Conservation (phyloP, 495 filamentous ascomycete genomes). For the Xylaria curta region DNA sequence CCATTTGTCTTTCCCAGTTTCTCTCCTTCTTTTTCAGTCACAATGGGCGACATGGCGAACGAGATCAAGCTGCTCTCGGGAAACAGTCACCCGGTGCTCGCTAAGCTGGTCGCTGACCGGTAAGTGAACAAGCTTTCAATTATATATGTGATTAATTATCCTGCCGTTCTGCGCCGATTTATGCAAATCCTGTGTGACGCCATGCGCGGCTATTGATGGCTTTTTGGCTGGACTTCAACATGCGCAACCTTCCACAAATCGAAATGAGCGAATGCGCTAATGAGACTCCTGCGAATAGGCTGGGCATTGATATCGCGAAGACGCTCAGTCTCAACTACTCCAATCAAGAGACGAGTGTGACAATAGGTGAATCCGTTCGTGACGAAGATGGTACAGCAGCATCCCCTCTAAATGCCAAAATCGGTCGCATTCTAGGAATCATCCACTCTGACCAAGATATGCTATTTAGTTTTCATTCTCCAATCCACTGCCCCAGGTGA, state of each 20-base stretch:
- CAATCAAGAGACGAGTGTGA: slow-evolving; percentile 96
- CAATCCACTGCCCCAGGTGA: slow-evolving; percentile 95
- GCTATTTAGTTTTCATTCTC: slow-evolving; percentile 78
- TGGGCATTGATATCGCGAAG: slow-evolving; percentile 92
- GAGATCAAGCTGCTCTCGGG: slow-evolving; percentile 96
- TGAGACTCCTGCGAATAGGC: slow-evolving; percentile 55
- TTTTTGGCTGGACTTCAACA: not conserved
- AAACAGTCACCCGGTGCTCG: slow-evolving; percentile 92
- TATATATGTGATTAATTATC: not conserved
- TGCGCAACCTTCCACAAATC: slow-evolving; percentile 13
- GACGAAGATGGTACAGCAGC: slow-evolving; percentile 82
- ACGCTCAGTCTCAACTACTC: slow-evolving; percentile 95
- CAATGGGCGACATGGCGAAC: slow-evolving; percentile 66
- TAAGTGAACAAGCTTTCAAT: slow-evolving; percentile 48
- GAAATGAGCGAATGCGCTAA: slow-evolving; percentile 26
- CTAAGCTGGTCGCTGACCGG: slow-evolving; percentile 89
- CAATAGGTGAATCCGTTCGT: slow-evolving; percentile 94
- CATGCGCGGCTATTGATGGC: slow-evolving; percentile 8
- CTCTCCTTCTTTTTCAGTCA: slow-evolving; percentile 28
- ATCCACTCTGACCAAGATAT: slow-evolving; percentile 24
- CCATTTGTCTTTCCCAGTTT: slow-evolving; percentile 2
- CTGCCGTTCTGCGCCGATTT: not conserved
- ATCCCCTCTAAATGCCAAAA: slow-evolving; percentile 19
- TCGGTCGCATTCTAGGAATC: slow-evolving; percentile 10
- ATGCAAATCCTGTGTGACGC: not conserved